phyloP scores from a whole-genome alignment of 2,329 filamentous ascomycete genomes.

The Colletotrichum aenigma region DNA sequence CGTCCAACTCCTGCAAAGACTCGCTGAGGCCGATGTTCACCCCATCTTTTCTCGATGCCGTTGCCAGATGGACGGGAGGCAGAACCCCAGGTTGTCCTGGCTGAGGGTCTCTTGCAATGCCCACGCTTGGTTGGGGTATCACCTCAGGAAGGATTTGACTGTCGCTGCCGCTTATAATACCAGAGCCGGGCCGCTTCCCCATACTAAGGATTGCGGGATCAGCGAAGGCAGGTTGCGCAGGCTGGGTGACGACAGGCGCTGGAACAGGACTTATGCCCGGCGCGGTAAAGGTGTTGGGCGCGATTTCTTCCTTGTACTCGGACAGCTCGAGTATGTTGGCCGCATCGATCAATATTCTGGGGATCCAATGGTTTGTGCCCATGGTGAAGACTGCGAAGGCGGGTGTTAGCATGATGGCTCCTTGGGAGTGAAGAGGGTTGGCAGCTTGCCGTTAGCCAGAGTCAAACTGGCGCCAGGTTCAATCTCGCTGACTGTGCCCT shows the following conservation, averaged over 20 bases:
- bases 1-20: conserved; percentile 25
- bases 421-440: background rate
- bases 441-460: conserved; percentile 69
- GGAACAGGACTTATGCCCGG: conserved; percentile 27
- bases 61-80: conserved; percentile 11
- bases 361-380: conserved; percentile 43
- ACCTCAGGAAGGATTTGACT: conserved; percentile 11
- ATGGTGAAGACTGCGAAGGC: conserved; percentile 40
- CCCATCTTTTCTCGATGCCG: background rate
- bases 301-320: conserved; percentile 37
- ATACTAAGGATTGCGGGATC: conserved; percentile 85
- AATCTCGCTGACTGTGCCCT: conserved; percentile 74
- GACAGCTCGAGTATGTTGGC: conserved; percentile 49
- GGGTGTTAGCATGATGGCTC: background rate
- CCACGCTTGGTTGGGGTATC: conserved; percentile 29
- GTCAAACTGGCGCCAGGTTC: conserved; percentile 70
- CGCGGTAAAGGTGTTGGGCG: conserved; percentile 30
- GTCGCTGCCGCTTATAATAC: conserved; percentile 24
- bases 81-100: conserved; percentile 24
- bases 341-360: conserved; percentile 47
- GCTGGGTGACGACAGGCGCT: conserved; percentile 29
- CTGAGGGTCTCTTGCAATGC: conserved; percentile 34
- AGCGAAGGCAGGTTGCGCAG: conserved; percentile 58
- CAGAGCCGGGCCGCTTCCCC: conserved; percentile 43
- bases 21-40: conserved; percentile 16